Conservation (phyloP, 192 early-diverging fungal genomes). For the Chytriomyces hyalinus region DNA sequence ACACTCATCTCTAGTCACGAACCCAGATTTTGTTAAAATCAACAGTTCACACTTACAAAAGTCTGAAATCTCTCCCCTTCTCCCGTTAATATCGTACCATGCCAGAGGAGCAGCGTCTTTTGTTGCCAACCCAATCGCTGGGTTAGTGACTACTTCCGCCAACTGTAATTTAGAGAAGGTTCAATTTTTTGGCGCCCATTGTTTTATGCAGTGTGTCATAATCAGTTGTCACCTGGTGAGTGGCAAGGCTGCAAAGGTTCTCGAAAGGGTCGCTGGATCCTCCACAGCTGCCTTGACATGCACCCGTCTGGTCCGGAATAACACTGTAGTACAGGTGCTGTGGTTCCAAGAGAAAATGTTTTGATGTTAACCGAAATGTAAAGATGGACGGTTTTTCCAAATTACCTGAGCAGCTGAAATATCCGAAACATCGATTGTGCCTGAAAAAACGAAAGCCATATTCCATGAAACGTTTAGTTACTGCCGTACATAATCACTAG, state of each 20-base stretch:
- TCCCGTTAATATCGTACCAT: slow-evolving; percentile 42
- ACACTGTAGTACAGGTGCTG: slow-evolving; percentile 10
- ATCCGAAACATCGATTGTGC: slow-evolving; percentile 8
- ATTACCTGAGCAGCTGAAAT: background rate
- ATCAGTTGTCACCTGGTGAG: slow-evolving; percentile 4
- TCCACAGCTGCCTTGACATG: slow-evolving; percentile 6
- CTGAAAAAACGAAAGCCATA: background rate
- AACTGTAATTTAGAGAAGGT: background rate
- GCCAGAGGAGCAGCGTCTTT: slow-evolving; percentile 16
- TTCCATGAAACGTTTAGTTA: no score
- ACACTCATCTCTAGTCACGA: background rate
- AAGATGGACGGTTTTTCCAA: background rate
- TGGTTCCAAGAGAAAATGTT: background rate
- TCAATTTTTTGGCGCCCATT: no score
- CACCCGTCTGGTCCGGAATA: slow-evolving; percentile 6
- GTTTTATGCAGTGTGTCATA: no score
- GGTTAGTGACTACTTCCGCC: slow-evolving; percentile 37
- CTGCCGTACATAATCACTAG: no score
- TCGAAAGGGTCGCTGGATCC: background rate
- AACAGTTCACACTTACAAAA: no score
- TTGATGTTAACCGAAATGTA: no score
- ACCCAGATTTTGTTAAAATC: background rate
- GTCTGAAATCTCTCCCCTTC: slow-evolving; percentile 35
- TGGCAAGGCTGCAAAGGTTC: background rate
- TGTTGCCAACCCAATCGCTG: slow-evolving; percentile 37